Evolutionary conservation across 2,329 filamentous ascomycete genomes (phyloP).

Genomic region (Aspergillus thermomutatus): DNA sequence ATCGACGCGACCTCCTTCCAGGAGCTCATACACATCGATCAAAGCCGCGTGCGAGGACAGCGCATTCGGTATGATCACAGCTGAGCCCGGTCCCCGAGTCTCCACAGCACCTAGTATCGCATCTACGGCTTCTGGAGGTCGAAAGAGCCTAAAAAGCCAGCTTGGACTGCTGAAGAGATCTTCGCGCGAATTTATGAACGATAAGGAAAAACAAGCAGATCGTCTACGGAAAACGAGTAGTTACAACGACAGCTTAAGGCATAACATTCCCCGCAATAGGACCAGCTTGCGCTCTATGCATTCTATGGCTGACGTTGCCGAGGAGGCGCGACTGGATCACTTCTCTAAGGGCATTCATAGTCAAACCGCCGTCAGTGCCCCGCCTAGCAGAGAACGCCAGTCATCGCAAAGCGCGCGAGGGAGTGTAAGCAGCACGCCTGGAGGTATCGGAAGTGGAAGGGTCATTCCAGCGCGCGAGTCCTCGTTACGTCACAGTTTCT

Average conservation of each 20-base stretch:
- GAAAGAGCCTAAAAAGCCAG: constrained; percentile 36
- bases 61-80: constrained; percentile 38
- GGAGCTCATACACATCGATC: constrained; percentile 36
- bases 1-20: constrained; percentile 31
- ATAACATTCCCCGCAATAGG: constrained; percentile 34
- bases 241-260: constrained; percentile 31
- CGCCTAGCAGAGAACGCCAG: constrained; percentile 35
- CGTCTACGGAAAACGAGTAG: constrained; percentile 32
- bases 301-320: constrained; percentile 43
- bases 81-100: constrained; percentile 38
- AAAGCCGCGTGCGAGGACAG: constrained; percentile 32
- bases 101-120: constrained; percentile 38
- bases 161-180: constrained; percentile 33
- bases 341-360: constrained; percentile 18
- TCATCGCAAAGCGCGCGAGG: constrained; percentile 27
- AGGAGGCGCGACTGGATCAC: constrained; percentile 28
- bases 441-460: constrained; percentile 45
- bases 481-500: constrained; percentile 57
- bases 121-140: constrained; percentile 37
- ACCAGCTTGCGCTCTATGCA: constrained; percentile 39
- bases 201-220: constrained; percentile 35
- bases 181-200: constrained; percentile 35
- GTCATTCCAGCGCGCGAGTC: constrained; percentile 66
- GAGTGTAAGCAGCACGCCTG: constrained; percentile 26
- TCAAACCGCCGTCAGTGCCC: constrained; percentile 17